These are phyloP conservation scores for Pezicula radicicola DNA, from an alignment of 2,329 filamentous ascomycete species.

Conservation along the genomic window DNA sequence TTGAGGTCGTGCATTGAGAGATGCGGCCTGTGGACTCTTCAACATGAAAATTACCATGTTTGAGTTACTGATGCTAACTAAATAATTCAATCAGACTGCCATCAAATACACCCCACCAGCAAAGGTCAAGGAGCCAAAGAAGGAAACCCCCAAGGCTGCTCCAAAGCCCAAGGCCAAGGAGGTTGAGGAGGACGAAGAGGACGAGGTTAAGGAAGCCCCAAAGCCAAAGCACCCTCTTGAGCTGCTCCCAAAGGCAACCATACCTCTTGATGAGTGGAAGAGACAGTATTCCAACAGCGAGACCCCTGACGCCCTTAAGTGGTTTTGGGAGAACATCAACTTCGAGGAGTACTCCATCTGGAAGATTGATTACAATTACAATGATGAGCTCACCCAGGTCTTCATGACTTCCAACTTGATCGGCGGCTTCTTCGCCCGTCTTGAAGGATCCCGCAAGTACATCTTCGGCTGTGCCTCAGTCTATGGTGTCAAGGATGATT, in stretches of 20 bases:
- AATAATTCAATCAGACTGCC: constrained; percentile 41
- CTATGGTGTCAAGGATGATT: constrained; percentile 85
- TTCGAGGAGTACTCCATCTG: constrained; percentile 95
- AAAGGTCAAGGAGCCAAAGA: constrained; percentile 66
- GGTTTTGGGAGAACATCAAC: constrained; percentile 97
- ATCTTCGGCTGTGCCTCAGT: constrained; percentile 89
- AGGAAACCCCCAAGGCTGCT: constrained; percentile 56
- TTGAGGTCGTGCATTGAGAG: too few species aligned
- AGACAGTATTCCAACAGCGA: constrained; percentile 97
- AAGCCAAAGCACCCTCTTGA: constrained; percentile 98
- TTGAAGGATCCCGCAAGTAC: constrained; percentile 97
- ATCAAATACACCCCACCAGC: constrained; percentile 73
- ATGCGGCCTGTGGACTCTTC: too few species aligned
- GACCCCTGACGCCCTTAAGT: constrained; percentile 80
- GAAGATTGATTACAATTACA: constrained; percentile 97
- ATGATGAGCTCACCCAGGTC: constrained; percentile 91
- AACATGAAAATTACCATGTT: constrained; percentile 52
- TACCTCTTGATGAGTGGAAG: constrained; percentile 97
- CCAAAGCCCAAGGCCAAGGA: constrained; percentile 41
- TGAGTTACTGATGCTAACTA: constrained; percentile 64
- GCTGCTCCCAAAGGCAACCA: constrained; percentile 72
- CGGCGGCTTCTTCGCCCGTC: constrained; percentile 95
- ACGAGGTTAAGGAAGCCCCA: constrained; percentile 58
- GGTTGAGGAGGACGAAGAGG: constrained; percentile 63
- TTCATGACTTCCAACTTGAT: constrained; percentile 99